Evolutionary conservation across 1,284 basidiomycete genomes (phyloP).

Genomic region (Volvariella volvacea): DNA sequence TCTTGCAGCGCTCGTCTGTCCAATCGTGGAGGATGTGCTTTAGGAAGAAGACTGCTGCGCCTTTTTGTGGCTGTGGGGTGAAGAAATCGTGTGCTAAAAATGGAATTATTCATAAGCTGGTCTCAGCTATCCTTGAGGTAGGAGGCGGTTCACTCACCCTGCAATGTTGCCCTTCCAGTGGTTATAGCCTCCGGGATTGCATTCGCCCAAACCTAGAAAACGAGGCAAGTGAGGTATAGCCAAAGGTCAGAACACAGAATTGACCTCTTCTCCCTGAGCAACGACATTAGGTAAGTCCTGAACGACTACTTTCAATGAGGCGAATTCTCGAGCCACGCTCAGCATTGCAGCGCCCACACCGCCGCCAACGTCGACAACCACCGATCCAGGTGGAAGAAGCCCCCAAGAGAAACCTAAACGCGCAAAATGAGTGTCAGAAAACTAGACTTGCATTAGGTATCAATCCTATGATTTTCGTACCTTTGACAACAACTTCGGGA

Average conservation of each 20-base stretch:
- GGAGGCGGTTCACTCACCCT: slow-evolving; percentile 14
- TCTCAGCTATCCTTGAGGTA: neutral
- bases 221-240: neutral
- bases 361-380: slow-evolving; percentile 38
- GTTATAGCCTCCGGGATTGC: slow-evolving; percentile 19
- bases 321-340: slow-evolving; percentile 17
- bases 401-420: slow-evolving; percentile 29
- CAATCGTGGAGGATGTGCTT: slow-evolving; percentile 29
- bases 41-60: slow-evolving; percentile 25
- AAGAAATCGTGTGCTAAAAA: slow-evolving; percentile 29
- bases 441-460: neutral
- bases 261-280: slow-evolving; percentile 21
- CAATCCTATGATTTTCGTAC: too few relatives aligned
- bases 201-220: slow-evolving; percentile 21
- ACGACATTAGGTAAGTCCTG: slow-evolving; percentile 29
- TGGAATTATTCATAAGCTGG: neutral
- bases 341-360: slow-evolving; percentile 29
- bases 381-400: slow-evolving; percentile 18
- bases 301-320: slow-evolving; percentile 26
- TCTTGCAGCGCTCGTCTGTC: slow-evolving; percentile 21
- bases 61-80: slow-evolving; percentile 18
- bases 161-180: slow-evolving; percentile 19
- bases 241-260: neutral
- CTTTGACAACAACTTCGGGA: slow-evolving; percentile 14
- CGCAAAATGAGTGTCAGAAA: slow-evolving; percentile 4